phyloP scores from a whole-genome alignment of 805 yeast species.

The Starmerella geochares region DNA sequence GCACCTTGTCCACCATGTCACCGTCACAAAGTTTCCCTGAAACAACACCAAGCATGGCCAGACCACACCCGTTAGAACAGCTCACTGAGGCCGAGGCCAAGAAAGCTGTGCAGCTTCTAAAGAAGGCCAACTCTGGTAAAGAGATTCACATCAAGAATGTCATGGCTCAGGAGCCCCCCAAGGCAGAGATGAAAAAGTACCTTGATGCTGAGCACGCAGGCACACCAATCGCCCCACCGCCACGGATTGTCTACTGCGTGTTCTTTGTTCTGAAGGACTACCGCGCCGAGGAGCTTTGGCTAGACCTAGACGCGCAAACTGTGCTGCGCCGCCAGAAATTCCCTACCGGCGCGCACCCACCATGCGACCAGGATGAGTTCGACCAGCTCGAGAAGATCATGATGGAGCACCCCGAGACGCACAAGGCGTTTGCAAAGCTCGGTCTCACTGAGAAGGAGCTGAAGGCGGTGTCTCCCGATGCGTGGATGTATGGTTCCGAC shows the following conservation, averaged over 20 bases:
- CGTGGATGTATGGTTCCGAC: conserved; percentile 78
- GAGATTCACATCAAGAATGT: conserved; percentile 30
- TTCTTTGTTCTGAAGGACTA: conserved; percentile 46
- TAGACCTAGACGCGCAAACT: conserved; percentile 54
- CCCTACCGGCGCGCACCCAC: conserved; percentile 59
- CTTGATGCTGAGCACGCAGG: conserved; percentile 56
- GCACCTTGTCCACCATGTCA: background rate
- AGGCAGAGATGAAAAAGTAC: conserved; percentile 55
- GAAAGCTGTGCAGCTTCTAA: conserved; percentile 26
- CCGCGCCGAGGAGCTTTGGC: conserved; percentile 57
- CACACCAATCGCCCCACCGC: conserved; percentile 41
- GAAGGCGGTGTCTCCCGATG: conserved; percentile 24
- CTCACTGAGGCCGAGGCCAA: conserved; percentile 29
- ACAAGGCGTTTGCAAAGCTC: conserved; percentile 79
- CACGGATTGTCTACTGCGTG: conserved; percentile 59
- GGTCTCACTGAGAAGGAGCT: conserved; percentile 29
- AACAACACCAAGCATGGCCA: background rate
- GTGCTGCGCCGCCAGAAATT: conserved; percentile 46
- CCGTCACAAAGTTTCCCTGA: background rate
- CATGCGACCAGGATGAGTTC: conserved; percentile 48
- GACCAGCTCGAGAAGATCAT: conserved; percentile 16
- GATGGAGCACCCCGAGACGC: conserved; percentile 82
- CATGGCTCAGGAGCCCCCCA: conserved; percentile 56
- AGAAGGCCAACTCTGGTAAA: conserved; percentile 27
- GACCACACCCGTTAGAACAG: conserved; percentile 31